A percentile compares a stretch with the other conserved stretches of the same genome.
Conservation (phyloP, 2,329 filamentous ascomycete genomes). For the Botrytis squamosa region DNA sequence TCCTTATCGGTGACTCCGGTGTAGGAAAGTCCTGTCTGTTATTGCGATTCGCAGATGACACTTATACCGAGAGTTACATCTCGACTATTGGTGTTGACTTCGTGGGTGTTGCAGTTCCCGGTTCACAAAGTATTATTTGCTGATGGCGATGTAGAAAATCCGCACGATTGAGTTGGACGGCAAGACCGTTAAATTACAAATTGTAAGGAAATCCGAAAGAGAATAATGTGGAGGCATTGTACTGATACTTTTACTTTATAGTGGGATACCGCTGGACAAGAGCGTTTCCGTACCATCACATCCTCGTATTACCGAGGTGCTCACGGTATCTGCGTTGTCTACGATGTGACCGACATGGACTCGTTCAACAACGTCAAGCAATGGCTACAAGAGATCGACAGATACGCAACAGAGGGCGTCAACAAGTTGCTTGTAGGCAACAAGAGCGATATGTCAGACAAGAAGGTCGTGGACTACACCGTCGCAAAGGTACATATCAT, state of each 20-base stretch:
- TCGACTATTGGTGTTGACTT: conserved; percentile 99
- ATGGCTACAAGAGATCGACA: conserved; percentile 99
- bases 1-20: conserved; percentile 99
- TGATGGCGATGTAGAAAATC: conserved; percentile 75
- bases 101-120: conserved; percentile 54
- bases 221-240: conserved; percentile 12
- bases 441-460: conserved; percentile 99
- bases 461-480: conserved; percentile 99
- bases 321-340: conserved; percentile 98
- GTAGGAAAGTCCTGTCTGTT: conserved; percentile 99
- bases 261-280: conserved; percentile 99
- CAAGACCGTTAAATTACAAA: conserved; percentile 99
- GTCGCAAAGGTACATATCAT: conserved; percentile 81
- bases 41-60: conserved; percentile 96
- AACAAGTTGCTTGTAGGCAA: conserved; percentile 99
- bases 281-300: conserved; percentile 99
- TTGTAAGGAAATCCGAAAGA: conserved; percentile 60
- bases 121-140: conserved; percentile 24
- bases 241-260: conserved; percentile 46
- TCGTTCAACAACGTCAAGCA: conserved; percentile 99
- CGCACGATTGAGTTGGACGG: conserved; percentile 98
- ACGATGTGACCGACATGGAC: conserved; percentile 99
- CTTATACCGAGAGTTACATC: conserved; percentile 99
- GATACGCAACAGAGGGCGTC: conserved; percentile 97
- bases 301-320: conserved; percentile 99